These are phyloP conservation scores for Myotisia sp. DNA, from an alignment of 2,329 filamentous ascomycete genomes.

Conservation along the genomic window DNA sequence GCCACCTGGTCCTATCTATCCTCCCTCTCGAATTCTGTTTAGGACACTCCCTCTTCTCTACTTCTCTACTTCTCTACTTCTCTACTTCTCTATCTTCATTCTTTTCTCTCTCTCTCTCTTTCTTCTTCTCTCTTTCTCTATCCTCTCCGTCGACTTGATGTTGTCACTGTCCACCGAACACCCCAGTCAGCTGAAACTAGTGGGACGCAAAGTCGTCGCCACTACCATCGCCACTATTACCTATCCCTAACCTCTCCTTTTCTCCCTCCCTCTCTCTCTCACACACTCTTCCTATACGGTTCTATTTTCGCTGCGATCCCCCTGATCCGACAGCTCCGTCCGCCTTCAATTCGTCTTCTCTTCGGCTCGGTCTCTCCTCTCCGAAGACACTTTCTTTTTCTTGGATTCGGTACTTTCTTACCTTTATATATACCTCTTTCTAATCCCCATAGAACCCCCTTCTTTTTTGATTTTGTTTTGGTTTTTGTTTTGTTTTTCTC, in stretches of 20 bases:
- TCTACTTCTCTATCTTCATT: constrained; percentile 6
- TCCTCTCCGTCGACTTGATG: constrained; percentile 3
- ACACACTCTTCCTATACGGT: constrained; percentile 6
- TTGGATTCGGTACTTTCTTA: too few relatives aligned
- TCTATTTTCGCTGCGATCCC: constrained; percentile 9
- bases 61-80: too few relatives aligned
- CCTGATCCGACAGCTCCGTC: constrained; percentile 2
- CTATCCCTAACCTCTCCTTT: constrained; percentile 1
- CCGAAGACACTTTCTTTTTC: too few relatives aligned
- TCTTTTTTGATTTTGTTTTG: too few relatives aligned
- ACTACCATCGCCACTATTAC: constrained; percentile 10
- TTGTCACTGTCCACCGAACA: constrained; percentile 9
- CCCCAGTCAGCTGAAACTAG: constrained; percentile 11
- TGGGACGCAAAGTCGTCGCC: constrained; percentile 9
- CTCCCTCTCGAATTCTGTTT: too few relatives aligned
- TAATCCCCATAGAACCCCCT: too few relatives aligned
- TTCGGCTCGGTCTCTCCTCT: too few relatives aligned
- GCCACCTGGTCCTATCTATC: too few relatives aligned
- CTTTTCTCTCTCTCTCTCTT: constrained; percentile 9
- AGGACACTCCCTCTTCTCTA: too few relatives aligned
- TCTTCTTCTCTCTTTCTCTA: constrained; percentile 9
- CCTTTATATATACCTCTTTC: too few relatives aligned
- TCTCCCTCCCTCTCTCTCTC: constrained; percentile 9
- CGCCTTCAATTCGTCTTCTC: background rate
- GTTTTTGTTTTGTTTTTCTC: too few relatives aligned